Base-by-base conservation (phyloP, 2,329 filamentous ascomycete genomes). In the Diaporthe ilicicola region DNA sequence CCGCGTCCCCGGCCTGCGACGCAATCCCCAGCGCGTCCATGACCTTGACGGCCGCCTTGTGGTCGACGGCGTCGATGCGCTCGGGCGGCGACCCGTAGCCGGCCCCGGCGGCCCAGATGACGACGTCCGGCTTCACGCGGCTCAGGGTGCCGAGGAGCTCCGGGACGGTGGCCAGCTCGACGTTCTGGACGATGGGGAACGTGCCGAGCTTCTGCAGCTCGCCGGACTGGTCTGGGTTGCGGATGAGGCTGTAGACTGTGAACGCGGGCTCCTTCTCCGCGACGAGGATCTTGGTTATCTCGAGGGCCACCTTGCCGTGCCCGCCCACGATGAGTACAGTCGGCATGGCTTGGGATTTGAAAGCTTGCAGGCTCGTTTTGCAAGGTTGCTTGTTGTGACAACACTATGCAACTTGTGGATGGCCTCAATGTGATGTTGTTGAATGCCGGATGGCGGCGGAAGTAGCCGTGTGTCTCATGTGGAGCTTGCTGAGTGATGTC, bases 11-110 rank as follows among this genome's bases (percentile, higher is more conserved):
- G 6, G 81, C 80, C 1, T 66, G n/a, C 2, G 64, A 62, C 1
- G 81, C 78, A 15, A 79, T 75, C 6, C 81, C 80, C 1, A 82
- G 79, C 1, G 85, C 84, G 46, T 85, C 82, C 77, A 86, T 84
- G 72, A 79, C 79, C 70, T 80, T 79, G 71, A 86, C 82, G 5
- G 84, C 85, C 15, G 81, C 84, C 67, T 84, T 81, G 34, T 81
- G 76, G 74, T 87, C 84, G 32, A 87, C 84, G 19, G 79, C 78
- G 39, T 79, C 75, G 19, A 84, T 85, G 29, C 84, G 78, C 46
- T 81, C 81, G 2, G 82, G 78, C 10, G 69, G 12, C 22, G 80
- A 81, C 70, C 79, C 74, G 76, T 75, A 75, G 32, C 76, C 75
- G 1, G 76, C 77, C 42, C 77, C 77, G 29, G 80, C 80, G 6